Conservation (phyloP, 768 basidiomycete genomes). For the Amanita jacksonii region DNA sequence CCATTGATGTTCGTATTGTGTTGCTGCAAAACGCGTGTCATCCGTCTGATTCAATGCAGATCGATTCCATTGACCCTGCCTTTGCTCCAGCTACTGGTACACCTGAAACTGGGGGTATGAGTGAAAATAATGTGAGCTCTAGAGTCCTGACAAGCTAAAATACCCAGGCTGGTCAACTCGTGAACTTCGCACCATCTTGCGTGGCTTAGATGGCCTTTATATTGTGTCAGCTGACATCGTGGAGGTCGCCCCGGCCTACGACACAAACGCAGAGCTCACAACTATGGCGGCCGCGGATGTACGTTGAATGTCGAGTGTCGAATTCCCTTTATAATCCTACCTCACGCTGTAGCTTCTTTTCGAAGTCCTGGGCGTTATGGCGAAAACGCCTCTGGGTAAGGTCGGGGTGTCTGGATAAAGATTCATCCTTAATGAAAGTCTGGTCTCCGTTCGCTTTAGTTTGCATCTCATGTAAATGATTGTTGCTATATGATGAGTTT, state of each 20-base stretch:
- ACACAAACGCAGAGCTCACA: slow-evolving; percentile 33
- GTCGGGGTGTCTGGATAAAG: too few relatives aligned
- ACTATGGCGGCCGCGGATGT: slow-evolving; percentile 34
- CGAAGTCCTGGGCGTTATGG: slow-evolving; percentile 72
- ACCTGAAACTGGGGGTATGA: slow-evolving; percentile 54
- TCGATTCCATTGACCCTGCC: slow-evolving; percentile 72
- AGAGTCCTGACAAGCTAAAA: too few relatives aligned
- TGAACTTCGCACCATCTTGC: slow-evolving; percentile 66
- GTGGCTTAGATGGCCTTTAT: slow-evolving; percentile 65
- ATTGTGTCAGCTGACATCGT: slow-evolving; percentile 81
- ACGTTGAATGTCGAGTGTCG: slow-evolving; percentile 9
- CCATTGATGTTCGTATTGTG: slow-evolving; percentile 49
- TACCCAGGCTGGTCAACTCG: slow-evolving; percentile 80
- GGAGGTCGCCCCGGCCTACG: slow-evolving; percentile 79
- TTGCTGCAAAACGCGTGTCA: slow-evolving; percentile 1
- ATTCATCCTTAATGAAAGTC: neutral
- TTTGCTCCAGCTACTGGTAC: slow-evolving; percentile 82
- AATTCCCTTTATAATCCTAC: neutral
- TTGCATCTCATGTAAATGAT: too few relatives aligned
- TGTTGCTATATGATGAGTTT: too few relatives aligned
- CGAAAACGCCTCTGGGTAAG: slow-evolving; percentile 69
- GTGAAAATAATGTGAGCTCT: too few relatives aligned
- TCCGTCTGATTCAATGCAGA: slow-evolving; percentile 27
- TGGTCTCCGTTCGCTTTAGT: too few relatives aligned
- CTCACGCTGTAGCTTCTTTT: slow-evolving; percentile 44